Evolutionary conservation across 768 basidiomycete genomes (phyloP).

Genomic region (Neoboletus brunneissimus): DNA sequence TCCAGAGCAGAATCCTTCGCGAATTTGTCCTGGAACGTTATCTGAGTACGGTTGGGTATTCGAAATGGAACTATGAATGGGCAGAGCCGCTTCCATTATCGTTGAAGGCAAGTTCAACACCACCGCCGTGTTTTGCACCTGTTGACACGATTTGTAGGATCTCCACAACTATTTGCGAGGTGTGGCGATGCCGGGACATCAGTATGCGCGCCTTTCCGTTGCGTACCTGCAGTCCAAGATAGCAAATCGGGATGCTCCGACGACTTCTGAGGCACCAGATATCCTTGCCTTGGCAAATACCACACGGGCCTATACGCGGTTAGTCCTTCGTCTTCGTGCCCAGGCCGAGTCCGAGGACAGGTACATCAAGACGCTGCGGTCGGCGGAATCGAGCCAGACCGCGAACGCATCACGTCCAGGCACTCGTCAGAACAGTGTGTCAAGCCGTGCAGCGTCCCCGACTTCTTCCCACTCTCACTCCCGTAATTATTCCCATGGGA

Average conservation of each 20-base stretch:
- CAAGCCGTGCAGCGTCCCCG: constrained; percentile 68
- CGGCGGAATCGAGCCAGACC: neutral
- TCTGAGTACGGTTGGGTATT: constrained; percentile 69
- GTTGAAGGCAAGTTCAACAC: constrained; percentile 47
- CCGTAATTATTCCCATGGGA: constrained; percentile 42
- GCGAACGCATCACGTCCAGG: constrained; percentile 10
- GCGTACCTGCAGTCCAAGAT: constrained; percentile 52
- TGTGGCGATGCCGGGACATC: constrained; percentile 70
- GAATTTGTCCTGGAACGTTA: constrained; percentile 70
- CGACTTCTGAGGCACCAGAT: constrained; percentile 40
- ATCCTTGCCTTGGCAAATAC: constrained; percentile 56
- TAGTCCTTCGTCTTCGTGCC: constrained; percentile 71
- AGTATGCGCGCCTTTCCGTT: constrained; percentile 61
- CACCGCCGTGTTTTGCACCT: neutral
- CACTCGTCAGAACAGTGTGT: constrained; percentile 39
- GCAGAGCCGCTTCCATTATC: constrained; percentile 63
- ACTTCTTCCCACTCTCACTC: constrained; percentile 39
- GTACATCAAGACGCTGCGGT: constrained; percentile 15
- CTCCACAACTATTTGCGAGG: constrained; percentile 78
- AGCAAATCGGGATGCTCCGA: constrained; percentile 39
- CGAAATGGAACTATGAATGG: constrained; percentile 54
- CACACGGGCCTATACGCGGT: constrained; percentile 74
- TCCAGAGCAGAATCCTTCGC: constrained; percentile 47
- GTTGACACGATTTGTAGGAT: constrained; percentile 47
- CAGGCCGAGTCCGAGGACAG: constrained; percentile 66